Conservation (phyloP, 495 filamentous ascomycete genomes). For the Oidiodendron maius region DNA sequence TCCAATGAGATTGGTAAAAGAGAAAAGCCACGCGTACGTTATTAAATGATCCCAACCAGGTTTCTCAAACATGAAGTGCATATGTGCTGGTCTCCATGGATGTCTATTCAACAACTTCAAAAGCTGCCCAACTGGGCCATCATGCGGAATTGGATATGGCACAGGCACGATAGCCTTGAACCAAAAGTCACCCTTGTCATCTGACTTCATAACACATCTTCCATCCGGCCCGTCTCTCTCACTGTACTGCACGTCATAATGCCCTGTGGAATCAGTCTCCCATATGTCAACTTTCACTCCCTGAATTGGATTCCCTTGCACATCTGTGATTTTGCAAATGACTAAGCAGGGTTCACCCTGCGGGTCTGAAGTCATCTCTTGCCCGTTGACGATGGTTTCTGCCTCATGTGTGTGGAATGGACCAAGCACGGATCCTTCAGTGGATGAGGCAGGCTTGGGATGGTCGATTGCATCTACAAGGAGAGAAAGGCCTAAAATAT, state of each 20-base stretch:
- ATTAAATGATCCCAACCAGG: slow-evolving; percentile 76
- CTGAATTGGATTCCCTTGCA: slow-evolving; percentile 56
- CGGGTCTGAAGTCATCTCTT: slow-evolving; percentile 65
- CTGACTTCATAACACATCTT: slow-evolving; percentile 68
- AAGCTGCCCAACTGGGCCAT: slow-evolving; percentile 82
- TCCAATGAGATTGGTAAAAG: too few relatives aligned
- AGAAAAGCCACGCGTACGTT: slow-evolving; percentile 56
- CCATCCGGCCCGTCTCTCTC: slow-evolving; percentile 69
- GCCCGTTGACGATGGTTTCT: slow-evolving; percentile 54
- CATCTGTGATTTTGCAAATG: slow-evolving; percentile 69
- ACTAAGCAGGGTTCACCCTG: slow-evolving; percentile 69
- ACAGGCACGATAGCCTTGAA: slow-evolving; percentile 85
- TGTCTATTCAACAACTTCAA: slow-evolving; percentile 66
- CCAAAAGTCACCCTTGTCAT: slow-evolving; percentile 72
- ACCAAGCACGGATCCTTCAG: slow-evolving; percentile 85
- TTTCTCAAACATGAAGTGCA: slow-evolving; percentile 96
- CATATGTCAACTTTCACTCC: slow-evolving; percentile 83
- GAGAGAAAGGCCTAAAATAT: slow-evolving; percentile 83
- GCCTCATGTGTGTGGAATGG: slow-evolving; percentile 95
- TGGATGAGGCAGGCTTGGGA: slow-evolving; percentile 69
- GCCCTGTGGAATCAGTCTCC: slow-evolving; percentile 84
- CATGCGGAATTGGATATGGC: slow-evolving; percentile 82
- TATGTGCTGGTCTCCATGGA: slow-evolving; percentile 77
- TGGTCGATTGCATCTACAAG: slow-evolving; percentile 90
- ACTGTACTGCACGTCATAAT: slow-evolving; percentile 85